Percentiles rank a stretch among this genome's conserved stretches.
Evolutionary conservation across 139 green algal genomes (phyloP).

Genomic region (Tetradesmus obliquus): DNA sequence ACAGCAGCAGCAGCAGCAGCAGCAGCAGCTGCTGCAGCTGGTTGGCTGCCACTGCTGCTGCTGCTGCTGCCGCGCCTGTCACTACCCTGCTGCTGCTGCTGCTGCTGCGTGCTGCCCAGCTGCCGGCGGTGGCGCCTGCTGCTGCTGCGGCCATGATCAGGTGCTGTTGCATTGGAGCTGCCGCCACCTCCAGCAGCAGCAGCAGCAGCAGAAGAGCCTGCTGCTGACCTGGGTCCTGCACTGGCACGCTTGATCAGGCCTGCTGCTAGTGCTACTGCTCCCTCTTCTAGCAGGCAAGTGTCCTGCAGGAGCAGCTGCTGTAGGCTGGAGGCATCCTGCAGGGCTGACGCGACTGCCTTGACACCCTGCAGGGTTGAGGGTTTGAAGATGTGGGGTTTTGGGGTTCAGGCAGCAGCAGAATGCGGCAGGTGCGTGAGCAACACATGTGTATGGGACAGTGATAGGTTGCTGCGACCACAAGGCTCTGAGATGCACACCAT

Average conservation of each 20-base stretch:
- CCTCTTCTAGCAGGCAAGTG: conserved; percentile 5
- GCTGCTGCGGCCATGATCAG: not conserved
- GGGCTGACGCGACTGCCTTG: conserved; percentile 5
- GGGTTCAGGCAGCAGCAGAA: not conserved
- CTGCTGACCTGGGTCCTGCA: not conserved
- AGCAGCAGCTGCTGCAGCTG: not conserved
- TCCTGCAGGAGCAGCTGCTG: conserved; percentile 32
- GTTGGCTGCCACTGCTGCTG: not conserved
- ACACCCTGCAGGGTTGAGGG: not conserved
- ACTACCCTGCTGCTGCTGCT: not conserved
- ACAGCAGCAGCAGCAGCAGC: not conserved
- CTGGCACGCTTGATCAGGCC: not conserved
- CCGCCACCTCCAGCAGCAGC: not conserved
- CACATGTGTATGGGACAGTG: too few relatives aligned
- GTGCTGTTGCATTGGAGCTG: not conserved
- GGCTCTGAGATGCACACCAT: too few relatives aligned
- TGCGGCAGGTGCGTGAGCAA: not conserved
- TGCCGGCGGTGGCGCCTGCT: not conserved
- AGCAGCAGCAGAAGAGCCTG: not conserved
- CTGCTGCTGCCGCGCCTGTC: not conserved
- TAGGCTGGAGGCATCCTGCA: conserved; percentile 16
- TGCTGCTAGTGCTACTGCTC: conserved; percentile 12
- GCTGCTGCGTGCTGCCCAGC: not conserved
- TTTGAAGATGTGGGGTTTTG: not conserved
- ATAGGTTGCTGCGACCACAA: too few relatives aligned